Evolutionary conservation across 2,329 filamentous ascomycete genomes (phyloP).

Genomic region (Sclerotinia glacialis): DNA sequence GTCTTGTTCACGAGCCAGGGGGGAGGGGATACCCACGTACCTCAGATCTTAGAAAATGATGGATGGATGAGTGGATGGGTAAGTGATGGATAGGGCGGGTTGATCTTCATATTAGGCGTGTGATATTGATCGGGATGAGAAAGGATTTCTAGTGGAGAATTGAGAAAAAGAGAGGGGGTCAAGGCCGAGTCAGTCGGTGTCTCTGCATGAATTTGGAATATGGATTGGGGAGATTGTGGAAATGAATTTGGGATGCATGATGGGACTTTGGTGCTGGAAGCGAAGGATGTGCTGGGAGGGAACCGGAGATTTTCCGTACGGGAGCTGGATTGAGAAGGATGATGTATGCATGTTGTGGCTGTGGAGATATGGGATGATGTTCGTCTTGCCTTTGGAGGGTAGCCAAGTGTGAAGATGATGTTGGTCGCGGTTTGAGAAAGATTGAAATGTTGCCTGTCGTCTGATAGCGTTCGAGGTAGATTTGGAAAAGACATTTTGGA

Average conservation of each 20-base stretch:
- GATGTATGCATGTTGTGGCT: neutral
- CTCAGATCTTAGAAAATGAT: neutral
- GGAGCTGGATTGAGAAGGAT: constrained; percentile 6
- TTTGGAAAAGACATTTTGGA: neutral
- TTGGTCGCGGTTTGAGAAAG: constrained; percentile 5
- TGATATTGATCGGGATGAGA: neutral
- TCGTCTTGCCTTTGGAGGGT: neutral
- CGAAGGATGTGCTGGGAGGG: neutral
- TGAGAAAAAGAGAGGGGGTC: neutral
- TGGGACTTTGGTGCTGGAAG: neutral
- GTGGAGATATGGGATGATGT: constrained; percentile 8
- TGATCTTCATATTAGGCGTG: constrained; percentile 13
- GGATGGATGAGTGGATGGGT: neutral
- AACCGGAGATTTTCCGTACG: neutral
- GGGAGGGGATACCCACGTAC: no score
- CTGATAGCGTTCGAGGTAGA: constrained; percentile 2
- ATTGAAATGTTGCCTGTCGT: neutral
- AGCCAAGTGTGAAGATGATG: neutral
- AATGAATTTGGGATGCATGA: neutral
- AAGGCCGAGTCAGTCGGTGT: neutral
- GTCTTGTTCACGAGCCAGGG: neutral
- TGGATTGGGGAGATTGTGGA: neutral
- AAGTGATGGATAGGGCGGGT: neutral
- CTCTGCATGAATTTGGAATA: constrained; percentile 9
- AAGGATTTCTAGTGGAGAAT: neutral